Evolutionary conservation across 78 protist genomes (phyloP).

Genomic region (Dictyostelium firmibasis): DNA sequence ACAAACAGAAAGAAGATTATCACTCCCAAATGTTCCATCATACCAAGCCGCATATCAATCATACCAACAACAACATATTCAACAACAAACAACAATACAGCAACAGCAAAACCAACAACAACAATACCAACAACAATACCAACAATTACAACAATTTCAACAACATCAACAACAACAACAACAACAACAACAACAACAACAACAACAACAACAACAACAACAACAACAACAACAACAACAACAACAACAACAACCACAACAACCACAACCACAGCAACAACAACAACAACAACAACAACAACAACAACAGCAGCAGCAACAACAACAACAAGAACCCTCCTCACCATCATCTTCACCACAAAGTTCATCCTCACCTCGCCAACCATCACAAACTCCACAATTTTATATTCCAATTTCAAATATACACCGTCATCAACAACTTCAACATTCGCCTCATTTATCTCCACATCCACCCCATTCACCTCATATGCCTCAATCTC

Average conservation of each 20-base stretch:
- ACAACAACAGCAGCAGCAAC: neutral
- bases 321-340: neutral
- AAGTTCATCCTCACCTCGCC: neutral
- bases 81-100: neutral
- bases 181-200: neutral
- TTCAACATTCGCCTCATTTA: neutral
- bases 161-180: neutral
- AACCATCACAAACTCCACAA: neutral
- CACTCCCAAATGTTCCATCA: slow-evolving; percentile 4
- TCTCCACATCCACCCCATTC: neutral
- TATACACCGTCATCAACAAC: slow-evolving; percentile 17
- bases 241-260: neutral
- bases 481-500: neutral
- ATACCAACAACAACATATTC: slow-evolving; percentile 10
- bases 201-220: neutral
- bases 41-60: slow-evolving; percentile 3
- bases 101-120: slow-evolving; percentile 8
- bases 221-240: neutral
- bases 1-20: slow-evolving; percentile 38
- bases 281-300: neutral
- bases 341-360: neutral
- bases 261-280: neutral
- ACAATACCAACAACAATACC: slow-evolving; percentile 1
- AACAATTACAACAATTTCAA: neutral
- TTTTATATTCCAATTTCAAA: neutral